These are phyloP conservation scores for Raphanus raphanistrum DNA, from an alignment of 345 rosid genomes.

Conservation along the genomic window DNA sequence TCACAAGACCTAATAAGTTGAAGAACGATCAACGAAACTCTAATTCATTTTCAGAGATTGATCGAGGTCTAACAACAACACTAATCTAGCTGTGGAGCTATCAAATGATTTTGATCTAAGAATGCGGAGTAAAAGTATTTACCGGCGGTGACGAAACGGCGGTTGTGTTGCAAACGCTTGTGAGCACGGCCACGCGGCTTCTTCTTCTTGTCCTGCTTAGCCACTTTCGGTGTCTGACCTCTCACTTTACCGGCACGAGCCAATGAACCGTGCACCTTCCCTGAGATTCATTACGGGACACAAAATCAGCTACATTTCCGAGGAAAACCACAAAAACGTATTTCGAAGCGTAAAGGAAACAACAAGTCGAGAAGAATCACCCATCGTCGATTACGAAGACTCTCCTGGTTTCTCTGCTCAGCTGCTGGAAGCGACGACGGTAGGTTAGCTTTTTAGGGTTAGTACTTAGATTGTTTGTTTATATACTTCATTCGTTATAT, in stretches of 20 bases:
- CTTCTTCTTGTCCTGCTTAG: conserved; percentile 24
- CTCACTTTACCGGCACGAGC: conserved; percentile 28
- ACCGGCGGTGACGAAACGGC: conserved; percentile 26
- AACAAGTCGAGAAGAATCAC: not conserved
- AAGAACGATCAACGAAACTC: not conserved
- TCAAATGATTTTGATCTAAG: not conserved
- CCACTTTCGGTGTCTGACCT: conserved; percentile 22
- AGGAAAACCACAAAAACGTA: not conserved
- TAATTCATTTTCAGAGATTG: not conserved
- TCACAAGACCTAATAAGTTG: not conserved
- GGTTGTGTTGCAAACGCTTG: conserved; percentile 21
- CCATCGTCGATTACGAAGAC: not conserved
- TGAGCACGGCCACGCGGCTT: conserved; percentile 26
- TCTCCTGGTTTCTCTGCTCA: conserved; percentile 8
- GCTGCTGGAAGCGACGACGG: not conserved
- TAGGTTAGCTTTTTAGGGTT: not conserved
- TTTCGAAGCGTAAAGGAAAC: not conserved
- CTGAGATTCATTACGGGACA: not conserved
- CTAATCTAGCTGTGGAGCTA: not conserved
- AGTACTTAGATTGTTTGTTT: not conserved
- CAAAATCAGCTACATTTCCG: not conserved
- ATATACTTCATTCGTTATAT: not conserved
- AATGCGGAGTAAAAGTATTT: not conserved
- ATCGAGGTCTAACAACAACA: no score
- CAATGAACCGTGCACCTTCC: conserved; percentile 24